phyloP scores from a whole-genome alignment of 2,329 filamentous ascomycete genomes.

The Davidsoniella eucalypti region DNA sequence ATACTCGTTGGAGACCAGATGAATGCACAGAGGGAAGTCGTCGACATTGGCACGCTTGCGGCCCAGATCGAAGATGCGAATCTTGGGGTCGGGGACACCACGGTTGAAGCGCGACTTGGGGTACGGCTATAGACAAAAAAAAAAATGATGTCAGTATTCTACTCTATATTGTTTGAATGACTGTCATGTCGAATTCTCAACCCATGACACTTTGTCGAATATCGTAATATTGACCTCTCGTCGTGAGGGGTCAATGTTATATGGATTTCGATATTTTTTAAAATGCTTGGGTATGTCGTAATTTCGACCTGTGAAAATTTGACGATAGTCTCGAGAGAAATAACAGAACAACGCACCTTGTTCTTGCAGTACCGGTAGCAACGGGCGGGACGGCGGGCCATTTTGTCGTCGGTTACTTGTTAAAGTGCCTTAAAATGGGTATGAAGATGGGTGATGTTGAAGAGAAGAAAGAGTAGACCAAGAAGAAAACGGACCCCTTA shows the following conservation, averaged over 20 bases:
- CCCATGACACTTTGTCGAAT: background rate
- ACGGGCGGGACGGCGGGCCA: conserved; percentile 98
- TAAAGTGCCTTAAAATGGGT: conserved; percentile 13
- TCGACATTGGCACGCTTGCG: conserved; percentile 98
- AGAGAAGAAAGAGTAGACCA: conserved; percentile 15
- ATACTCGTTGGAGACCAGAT: conserved; percentile 99
- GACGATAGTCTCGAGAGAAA: conserved; percentile 2
- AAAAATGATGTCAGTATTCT: conserved; percentile 13
- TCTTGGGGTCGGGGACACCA: conserved; percentile 76
- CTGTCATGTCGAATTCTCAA: background rate
- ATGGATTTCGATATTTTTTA: too few species aligned
- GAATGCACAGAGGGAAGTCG: conserved; percentile 98
- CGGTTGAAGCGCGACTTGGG: conserved; percentile 99
- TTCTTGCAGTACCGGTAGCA: conserved; percentile 99
- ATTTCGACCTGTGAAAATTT: background rate
- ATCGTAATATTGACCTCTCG: background rate
- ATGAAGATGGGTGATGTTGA: conserved; percentile 21
- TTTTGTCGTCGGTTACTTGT: conserved; percentile 46
- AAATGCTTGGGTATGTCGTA: background rate
- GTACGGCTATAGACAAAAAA: conserved; percentile 50
- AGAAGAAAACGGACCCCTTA: conserved; percentile 11
- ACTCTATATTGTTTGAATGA: background rate
- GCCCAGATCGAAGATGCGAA: conserved; percentile 97
- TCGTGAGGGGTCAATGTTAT: background rate
- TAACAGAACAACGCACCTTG: conserved; percentile 54